These are phyloP conservation scores for Arctostaphylos glauca DNA, from an alignment of 148 eudicot species.

Conservation along the genomic window DNA sequence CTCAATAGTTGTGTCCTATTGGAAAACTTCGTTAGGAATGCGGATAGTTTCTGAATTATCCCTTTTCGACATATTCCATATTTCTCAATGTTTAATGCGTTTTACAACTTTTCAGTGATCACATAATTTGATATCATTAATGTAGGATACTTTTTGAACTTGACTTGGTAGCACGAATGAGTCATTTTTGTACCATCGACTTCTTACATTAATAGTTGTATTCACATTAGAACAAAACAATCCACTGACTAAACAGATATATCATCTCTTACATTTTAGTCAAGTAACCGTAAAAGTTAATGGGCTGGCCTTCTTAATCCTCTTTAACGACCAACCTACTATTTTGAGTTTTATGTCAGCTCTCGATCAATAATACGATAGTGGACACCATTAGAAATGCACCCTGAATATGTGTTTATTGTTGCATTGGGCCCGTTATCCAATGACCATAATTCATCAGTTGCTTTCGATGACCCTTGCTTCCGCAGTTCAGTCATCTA, in stretches of 20 bases:
- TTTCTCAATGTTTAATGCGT: not conserved
- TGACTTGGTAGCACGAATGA: constrained; percentile 7
- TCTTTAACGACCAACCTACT: constrained; percentile 7
- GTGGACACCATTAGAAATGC: constrained; percentile 1
- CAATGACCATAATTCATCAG: constrained; percentile 10
- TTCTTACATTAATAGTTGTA: not conserved
- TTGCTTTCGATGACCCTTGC: not conserved
- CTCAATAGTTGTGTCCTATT: not conserved
- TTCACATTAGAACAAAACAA: constrained; percentile 2
- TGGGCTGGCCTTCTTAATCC: not conserved
- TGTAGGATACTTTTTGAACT: not conserved
- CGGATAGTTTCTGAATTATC: not conserved
- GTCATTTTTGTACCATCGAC: constrained; percentile 10
- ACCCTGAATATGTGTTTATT: constrained; percentile 1
- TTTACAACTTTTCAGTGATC: not conserved
- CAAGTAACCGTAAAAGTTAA: constrained; percentile 6
- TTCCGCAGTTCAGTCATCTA: not conserved
- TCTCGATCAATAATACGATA: not conserved
- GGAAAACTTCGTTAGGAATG: not conserved
- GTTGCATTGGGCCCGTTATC: not conserved
- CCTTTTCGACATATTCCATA: not conserved
- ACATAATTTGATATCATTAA: constrained; percentile 6
- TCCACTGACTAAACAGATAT: not conserved
- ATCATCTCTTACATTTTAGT: not conserved
- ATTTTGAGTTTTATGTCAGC: constrained; percentile 7